Base-by-base conservation (phyloP, 2,329 filamentous ascomycete genomes). In the Aspergillus brunneoviolaceus region DNA sequence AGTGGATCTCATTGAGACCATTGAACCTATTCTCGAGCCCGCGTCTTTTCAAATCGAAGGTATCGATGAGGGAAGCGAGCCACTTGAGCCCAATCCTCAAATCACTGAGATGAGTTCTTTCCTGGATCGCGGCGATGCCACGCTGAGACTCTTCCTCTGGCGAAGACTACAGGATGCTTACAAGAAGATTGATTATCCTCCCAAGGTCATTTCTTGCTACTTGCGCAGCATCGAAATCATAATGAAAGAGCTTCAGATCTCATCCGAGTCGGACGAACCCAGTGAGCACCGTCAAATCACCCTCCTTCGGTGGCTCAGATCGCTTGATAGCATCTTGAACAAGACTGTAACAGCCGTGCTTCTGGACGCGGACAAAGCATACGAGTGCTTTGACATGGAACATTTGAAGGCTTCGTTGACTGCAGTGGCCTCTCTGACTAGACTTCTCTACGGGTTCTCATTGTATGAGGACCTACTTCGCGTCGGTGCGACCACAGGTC, bases 141-240 rank as follows among this genome's bases (percentile, higher is more conserved):
- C 93, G 56, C 79, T 98, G 54, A 87, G 91, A 39, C 79, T 98
- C 1, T 92, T 95, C 64, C 81, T 99, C 1, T 99, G 95, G 95
- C 89, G 90, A 63, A 87, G 92, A 54, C 83, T 99, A n/a, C 88
- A 91, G 42, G 90, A 95, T 64, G 94, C 95, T 0, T 99, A 99
- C 70, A 84, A 87, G 55, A 85, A 85, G 7, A 96, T 99, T 62
- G 85, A 90, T 7, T 96, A 97, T 69, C 80, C 86, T 0, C 92
- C 94, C 0, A 97, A 96, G 74, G 88, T 95, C 14, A 87, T 97
- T 31, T 96, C 91, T 0, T 98, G 93, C 74, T 86, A 91, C 61
- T 80, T 99, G 31, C 89, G 90, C 66, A 91, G 90, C 65, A 91
- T 98, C 51, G 91, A 96, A 72, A 89, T 93, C 68, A 85, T 98